phyloP scores from a whole-genome alignment of 208 protist genomes.

The Willaertia magna region DNA sequence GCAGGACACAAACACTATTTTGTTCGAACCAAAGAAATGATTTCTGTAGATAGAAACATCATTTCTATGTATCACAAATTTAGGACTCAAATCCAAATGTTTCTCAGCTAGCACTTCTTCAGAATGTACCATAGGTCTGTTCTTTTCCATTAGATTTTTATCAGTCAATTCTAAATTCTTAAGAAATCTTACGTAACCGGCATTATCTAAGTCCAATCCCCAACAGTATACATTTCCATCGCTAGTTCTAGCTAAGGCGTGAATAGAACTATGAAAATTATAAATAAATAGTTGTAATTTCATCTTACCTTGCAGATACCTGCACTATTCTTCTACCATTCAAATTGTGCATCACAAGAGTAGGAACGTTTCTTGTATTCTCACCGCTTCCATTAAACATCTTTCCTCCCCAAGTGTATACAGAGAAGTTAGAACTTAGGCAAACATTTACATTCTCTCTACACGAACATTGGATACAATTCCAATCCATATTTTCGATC shows the following conservation, averaged over 20 bases:
- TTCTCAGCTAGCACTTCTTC: neutral
- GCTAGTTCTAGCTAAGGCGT: neutral
- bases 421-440: neutral
- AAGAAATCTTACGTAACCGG: neutral
- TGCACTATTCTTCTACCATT: neutral
- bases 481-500: neutral
- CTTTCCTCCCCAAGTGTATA: neutral
- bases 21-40: neutral
- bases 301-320: neutral
- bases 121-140: neutral
- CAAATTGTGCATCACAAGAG: neutral
- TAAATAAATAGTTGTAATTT: too few species aligned
- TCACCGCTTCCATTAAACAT: neutral
- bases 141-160: neutral
- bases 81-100: neutral
- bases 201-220: neutral
- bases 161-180: neutral
- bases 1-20: neutral
- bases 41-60: neutral
- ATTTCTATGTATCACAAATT: neutral
- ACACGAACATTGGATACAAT: too few species aligned
- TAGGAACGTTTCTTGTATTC: neutral
- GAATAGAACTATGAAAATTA: too few species aligned
- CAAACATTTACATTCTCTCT: neutral
- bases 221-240: neutral